phyloP scores from a whole-genome alignment of 73 alveolate genomes.

The Symbiodinium pilosum region DNA sequence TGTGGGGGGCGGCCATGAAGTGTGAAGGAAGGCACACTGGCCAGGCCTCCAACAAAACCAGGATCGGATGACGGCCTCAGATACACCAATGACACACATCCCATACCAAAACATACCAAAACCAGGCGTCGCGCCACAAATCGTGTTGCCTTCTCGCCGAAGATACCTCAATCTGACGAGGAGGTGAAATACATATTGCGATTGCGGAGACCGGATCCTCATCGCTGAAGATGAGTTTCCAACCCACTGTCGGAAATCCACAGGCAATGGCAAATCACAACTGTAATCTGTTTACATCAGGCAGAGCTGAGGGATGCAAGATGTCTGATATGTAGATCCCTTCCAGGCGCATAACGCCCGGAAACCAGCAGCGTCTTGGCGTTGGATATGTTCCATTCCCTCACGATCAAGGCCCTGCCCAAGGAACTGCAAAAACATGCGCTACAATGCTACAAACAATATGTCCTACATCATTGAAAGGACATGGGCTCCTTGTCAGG shows the following conservation, averaged over 20 bases:
- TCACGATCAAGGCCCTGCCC: conserved; percentile 84
- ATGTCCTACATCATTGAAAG: too few relatives aligned
- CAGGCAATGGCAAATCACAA: too few relatives aligned
- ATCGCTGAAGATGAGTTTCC: too few relatives aligned
- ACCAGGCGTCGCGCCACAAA: conserved; percentile 40
- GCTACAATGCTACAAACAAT: too few relatives aligned
- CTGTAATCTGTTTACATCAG: too few relatives aligned
- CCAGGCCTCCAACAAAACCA: conserved; percentile 42
- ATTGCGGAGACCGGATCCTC: too few relatives aligned
- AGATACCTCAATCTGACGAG: conserved; percentile 46
- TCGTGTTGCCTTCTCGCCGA: conserved; percentile 63
- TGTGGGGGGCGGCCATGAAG: not conserved
- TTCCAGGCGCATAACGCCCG: conserved; percentile 26
- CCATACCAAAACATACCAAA: not conserved
- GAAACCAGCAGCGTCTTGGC: conserved; percentile 65
- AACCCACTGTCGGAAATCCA: too few relatives aligned
- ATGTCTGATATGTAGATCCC: too few relatives aligned
- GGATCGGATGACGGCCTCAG: conserved; percentile 75
- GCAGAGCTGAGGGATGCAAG: too few relatives aligned
- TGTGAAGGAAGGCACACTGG: not conserved
- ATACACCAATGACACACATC: not conserved
- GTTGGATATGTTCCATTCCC: conserved; percentile 74
- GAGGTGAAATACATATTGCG: too few relatives aligned
- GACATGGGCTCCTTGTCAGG: too few relatives aligned
- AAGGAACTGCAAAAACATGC: too few relatives aligned